Evolutionary conservation across 352 stramenopile species (phyloP), one percentile per base, ranked within the genome.

Genomic region (Achlya hypogyna): DNA sequence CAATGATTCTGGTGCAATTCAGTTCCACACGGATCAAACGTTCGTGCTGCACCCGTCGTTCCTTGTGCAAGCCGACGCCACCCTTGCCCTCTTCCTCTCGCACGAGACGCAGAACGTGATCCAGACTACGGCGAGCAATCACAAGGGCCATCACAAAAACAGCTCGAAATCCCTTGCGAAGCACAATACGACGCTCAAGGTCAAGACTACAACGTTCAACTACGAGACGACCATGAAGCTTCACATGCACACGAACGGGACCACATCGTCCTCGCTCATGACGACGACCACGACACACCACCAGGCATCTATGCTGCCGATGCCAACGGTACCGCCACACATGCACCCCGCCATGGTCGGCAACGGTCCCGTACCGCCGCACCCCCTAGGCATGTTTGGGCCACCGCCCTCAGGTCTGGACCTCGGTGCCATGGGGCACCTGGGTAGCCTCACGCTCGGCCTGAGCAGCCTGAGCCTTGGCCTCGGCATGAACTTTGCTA

Each of bases 61-160:
- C 73, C 62, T 87, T 53, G 76, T 76, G 62, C 84, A 81, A 53
- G 68, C 86, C 12, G 84, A 92, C 53, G 77, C 78, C 58, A 78
- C 74, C 38, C 75, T 92, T 38, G 78, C 82, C 32, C 74, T 94
- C 18, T 94, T 94, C 47, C 73, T 87, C 42, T 85, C 91, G 53
- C 86, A 94, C 59, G 84, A 93, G 74, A 69, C 78, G 76, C 0
- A 85, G 69, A 51, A 72, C 74, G 49, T 77, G 52, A 73, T 94
- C 10, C 72, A 69, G 10, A 90, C 89, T 47, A 72, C 78, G 12
- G 72, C 60, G 53, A 43, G 71, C 20, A 60, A 63, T 18, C 59
- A 53, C 65, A 85, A 82, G 64, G 35, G 64, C 28, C 1, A 45
- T 25, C 0, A 68, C 16, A 35, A 83, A 77, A 63, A 43, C 62